Evolutionary conservation across 352 stramenopile species (phyloP), one percentile per base, ranked within the genome.

Genomic region (Phytophthora macrochlamydospora): DNA sequence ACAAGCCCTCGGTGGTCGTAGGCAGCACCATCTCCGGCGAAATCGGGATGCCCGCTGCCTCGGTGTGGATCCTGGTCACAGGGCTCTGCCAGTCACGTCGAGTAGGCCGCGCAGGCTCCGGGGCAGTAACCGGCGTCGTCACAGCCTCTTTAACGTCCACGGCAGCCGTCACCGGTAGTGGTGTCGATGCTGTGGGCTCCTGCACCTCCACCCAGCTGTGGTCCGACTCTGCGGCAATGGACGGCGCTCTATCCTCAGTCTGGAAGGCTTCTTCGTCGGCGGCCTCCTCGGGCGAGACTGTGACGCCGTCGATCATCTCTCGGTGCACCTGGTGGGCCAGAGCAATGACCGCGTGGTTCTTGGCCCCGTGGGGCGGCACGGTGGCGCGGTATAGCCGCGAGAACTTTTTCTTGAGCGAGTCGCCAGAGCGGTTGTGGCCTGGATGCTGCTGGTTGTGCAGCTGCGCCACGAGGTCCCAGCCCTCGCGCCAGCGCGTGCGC

Each of bases 401-500:
- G 33, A 79, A 82, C 58, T 82, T 82, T 55, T 78, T 78, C 51
- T 78, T 78, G 48, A 82, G 74, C 32, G 74, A 82, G 29, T 82
- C 74, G 48, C 67, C 67, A 14, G 74, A 75, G 37, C 74, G 74
- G 53, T 65, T 74, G 48, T 78, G 64, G 31, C 74, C 72, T 46
- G 71, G 63, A 18, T 75, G 71, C 35, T 76, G 70, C 38, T 60
- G 31, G 54, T 79, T 82, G 68, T 82, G 73, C n/a, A 68, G 45
- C 60, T 71, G 63, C 32, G 74, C 60, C 5, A 82, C 32, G 8
- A 75, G 61, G 40, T 82, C 74, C 74, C 74, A 82, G 7, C 73
- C 74, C 30, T 82, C 74, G 30, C 62, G 65, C 64, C 71, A 79
- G 32, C 51, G 64, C 40, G 45, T 54, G 14, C 70, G 74, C 57